A percentile compares a stretch with the other conserved stretches of the same genome.
Conservation (phyloP, 2,329 filamentous ascomycete genomes). For the Fusarium newnesense region DNA sequence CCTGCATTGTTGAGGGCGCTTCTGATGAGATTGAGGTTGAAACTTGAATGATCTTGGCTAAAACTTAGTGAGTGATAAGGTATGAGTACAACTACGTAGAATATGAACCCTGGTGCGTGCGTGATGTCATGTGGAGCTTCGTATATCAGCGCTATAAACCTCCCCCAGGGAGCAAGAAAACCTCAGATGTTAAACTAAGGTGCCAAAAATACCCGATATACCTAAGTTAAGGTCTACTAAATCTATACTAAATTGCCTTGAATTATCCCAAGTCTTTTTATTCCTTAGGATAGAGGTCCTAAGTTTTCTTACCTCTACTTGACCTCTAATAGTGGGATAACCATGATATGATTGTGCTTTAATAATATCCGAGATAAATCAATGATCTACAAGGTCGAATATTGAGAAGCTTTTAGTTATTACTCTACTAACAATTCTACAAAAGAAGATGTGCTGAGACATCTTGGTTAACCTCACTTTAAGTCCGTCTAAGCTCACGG, state of each 20-base stretch:
- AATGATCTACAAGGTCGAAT: too few species aligned
- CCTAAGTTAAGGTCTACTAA: neutral
- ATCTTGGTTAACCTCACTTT: neutral
- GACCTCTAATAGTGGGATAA: neutral
- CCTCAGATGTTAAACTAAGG: neutral
- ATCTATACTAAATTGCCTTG: neutral
- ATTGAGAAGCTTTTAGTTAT: neutral
- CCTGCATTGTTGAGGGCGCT: constrained; percentile 17
- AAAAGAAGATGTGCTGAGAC: neutral
- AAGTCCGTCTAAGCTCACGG: neutral
- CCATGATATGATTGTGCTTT: neutral
- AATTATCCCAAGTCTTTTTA: neutral
- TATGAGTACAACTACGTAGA: neutral
- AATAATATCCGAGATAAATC: neutral
- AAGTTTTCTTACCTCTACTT: neutral
- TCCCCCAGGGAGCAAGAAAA: neutral
- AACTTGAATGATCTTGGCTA: constrained; percentile 6
- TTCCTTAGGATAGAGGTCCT: neutral
- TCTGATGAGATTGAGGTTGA: neutral
- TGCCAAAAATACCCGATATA: neutral
- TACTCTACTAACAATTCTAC: neutral
- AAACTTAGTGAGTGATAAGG: constrained; percentile 9
- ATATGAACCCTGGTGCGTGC: constrained; percentile 24
- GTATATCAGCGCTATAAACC: neutral
- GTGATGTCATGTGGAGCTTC: constrained; percentile 44